Conservation (phyloP, 2,329 filamentous ascomycete genomes). For the Stagonosporopsis rhizophila region DNA sequence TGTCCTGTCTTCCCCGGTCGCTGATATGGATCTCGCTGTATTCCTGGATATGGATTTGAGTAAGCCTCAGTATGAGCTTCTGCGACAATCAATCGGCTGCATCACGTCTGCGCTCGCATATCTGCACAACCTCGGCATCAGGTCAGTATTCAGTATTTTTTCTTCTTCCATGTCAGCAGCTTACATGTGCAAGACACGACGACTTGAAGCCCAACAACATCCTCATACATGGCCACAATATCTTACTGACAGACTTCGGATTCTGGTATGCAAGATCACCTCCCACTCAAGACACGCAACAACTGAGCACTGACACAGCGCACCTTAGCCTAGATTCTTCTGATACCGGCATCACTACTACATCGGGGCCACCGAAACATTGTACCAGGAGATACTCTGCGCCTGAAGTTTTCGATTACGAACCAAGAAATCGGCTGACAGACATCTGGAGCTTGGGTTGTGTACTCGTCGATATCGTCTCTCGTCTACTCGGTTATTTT, state of each 20-base stretch:
- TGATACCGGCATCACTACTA: constrained; percentile 23
- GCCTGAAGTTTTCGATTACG: constrained; percentile 22
- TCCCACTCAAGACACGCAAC: not conserved
- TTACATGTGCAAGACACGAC: constrained; percentile 18
- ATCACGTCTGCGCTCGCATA: constrained; percentile 8
- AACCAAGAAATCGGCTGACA: constrained; percentile 22
- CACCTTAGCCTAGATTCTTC: constrained; percentile 27
- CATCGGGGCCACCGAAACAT: constrained; percentile 19
- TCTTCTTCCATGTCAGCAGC: not conserved
- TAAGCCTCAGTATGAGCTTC: not conserved
- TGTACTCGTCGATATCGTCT: constrained; percentile 25
- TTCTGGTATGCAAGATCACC: constrained; percentile 15
- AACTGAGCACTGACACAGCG: not conserved
- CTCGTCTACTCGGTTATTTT: constrained; percentile 9
- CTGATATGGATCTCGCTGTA: constrained; percentile 27
- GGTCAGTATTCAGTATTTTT: not conserved
- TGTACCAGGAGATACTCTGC: constrained; percentile 25
- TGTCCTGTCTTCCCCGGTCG: constrained; percentile 22
- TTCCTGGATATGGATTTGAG: constrained; percentile 15
- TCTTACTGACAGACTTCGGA: constrained; percentile 29
- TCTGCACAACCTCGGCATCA: not conserved
- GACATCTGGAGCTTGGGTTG: constrained; percentile 29
- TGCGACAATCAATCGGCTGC: constrained; percentile 17
- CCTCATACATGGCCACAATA: constrained; percentile 24
- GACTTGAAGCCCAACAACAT: constrained; percentile 32